phyloP scores from a whole-genome alignment of 768 basidiomycete genomes.

The Panellus pusillus region DNA sequence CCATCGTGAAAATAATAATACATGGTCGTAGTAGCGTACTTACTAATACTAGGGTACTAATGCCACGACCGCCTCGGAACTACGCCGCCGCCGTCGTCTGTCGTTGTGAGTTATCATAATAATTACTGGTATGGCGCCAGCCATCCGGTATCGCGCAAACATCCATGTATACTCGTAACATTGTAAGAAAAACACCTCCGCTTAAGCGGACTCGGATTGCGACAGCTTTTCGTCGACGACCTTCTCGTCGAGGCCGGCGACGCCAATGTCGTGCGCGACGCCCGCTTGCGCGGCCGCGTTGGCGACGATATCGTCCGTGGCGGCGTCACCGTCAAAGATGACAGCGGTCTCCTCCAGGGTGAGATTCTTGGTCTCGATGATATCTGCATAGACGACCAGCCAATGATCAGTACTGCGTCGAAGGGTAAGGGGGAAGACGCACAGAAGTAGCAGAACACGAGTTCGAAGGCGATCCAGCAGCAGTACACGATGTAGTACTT shows the following conservation, averaged over 20 bases:
- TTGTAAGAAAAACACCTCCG: no score
- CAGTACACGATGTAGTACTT: conserved; percentile 81
- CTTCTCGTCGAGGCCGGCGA: conserved; percentile 4
- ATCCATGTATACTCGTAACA: no score
- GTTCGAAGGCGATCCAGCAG: conserved; percentile 67
- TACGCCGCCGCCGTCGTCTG: no score
- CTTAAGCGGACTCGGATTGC: neutral
- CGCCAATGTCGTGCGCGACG: conserved; percentile 23
- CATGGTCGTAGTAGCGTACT: no score
- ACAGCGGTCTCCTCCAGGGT: conserved; percentile 82
- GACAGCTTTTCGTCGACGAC: conserved; percentile 37
- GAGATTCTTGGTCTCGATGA: conserved; percentile 71
- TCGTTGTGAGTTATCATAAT: no score
- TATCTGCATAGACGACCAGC: conserved; percentile 28
- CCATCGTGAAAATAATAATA: no score
- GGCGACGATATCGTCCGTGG: conserved; percentile 37
- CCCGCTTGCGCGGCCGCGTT: conserved; percentile 25
- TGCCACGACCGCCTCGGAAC: no score
- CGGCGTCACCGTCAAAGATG: conserved; percentile 72
- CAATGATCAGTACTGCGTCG: neutral
- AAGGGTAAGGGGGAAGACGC: neutral
- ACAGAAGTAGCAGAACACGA: conserved; percentile 63
- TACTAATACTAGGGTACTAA: no score
- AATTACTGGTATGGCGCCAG: no score
- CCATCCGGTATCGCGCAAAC: no score